These are phyloP conservation scores for Ceratobasidium papillatum DNA, from an alignment of 1,284 basidiomycete species.

Conservation along the genomic window DNA sequence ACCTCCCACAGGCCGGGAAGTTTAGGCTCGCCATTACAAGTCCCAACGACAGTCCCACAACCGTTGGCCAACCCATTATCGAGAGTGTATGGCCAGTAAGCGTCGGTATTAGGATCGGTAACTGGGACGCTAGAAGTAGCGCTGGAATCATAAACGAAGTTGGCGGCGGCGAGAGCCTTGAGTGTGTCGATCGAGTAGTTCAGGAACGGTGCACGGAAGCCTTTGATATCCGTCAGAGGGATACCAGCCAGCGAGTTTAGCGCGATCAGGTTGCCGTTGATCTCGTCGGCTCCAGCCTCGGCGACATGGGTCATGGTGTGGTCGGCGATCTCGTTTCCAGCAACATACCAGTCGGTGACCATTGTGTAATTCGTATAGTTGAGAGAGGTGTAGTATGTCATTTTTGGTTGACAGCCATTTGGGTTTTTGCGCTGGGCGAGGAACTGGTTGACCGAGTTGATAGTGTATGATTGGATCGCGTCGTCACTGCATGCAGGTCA, in stretches of 20 bases:
- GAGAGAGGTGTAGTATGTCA: constrained; percentile 78
- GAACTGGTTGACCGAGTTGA: constrained; percentile 77
- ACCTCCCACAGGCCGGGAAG: constrained; percentile 84
- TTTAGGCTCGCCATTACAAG: constrained; percentile 76
- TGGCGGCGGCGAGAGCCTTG: constrained; percentile 62
- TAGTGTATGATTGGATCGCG: constrained; percentile 77
- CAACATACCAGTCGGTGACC: constrained; percentile 86
- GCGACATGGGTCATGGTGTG: constrained; percentile 89
- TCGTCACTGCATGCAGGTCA: constrained; percentile 48
- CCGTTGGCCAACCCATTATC: constrained; percentile 83
- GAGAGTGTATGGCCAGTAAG: constrained; percentile 78
- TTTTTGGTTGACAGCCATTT: constrained; percentile 79
- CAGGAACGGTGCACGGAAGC: constrained; percentile 83
- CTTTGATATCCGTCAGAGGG: constrained; percentile 70
- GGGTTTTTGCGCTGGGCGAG: constrained; percentile 80
- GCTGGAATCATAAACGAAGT: constrained; percentile 79
- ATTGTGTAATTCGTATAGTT: constrained; percentile 81
- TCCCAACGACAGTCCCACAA: constrained; percentile 64
- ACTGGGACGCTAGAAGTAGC: constrained; percentile 73
- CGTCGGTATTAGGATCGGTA: constrained; percentile 72
- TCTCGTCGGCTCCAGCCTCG: constrained; percentile 66
- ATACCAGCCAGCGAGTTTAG: constrained; percentile 83
- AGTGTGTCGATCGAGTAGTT: constrained; percentile 73
- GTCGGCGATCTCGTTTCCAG: constrained; percentile 88
- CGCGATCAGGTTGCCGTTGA: constrained; percentile 82